Evolutionary conservation across 2,329 filamentous ascomycete genomes (phyloP).

Genomic region (Aotearoamyces nothofagi): DNA sequence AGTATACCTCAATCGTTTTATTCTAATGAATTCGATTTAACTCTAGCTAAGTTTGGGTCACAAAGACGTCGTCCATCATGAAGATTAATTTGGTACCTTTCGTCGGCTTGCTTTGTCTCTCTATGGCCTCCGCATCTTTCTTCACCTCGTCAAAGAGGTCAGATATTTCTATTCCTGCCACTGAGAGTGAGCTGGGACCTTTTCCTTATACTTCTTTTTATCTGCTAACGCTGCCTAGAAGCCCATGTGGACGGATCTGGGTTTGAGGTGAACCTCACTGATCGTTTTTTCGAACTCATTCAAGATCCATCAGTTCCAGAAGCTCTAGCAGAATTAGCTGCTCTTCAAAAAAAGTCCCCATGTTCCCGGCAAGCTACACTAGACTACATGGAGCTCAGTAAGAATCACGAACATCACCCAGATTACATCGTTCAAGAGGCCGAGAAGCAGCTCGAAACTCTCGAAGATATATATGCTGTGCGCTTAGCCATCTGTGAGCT

Average conservation of each 20-base stretch:
- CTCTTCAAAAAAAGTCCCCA: conserved; percentile 17
- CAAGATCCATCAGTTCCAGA: conserved; percentile 11
- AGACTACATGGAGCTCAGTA: conserved; percentile 19
- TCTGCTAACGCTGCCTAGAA: not conserved
- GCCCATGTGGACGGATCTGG: not conserved
- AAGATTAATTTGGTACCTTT: no score
- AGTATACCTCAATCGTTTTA: no score
- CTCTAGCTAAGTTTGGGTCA: no score
- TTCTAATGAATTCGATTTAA: no score
- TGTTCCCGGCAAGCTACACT: conserved; percentile 19
- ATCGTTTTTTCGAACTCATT: not conserved
- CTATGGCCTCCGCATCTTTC: not conserved
- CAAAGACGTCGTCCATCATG: no score
- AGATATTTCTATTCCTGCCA: not conserved
- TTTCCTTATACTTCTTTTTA: not conserved
- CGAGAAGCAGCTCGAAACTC: conserved; percentile 22
- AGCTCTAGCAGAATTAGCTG: conserved; percentile 17
- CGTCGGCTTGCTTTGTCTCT: no score
- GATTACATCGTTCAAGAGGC: conserved; percentile 11
- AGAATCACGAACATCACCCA: conserved; percentile 9
- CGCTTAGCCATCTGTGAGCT: conserved; percentile 50
- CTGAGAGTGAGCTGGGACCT: no score
- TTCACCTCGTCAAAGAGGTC: not conserved
- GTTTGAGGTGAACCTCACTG: not conserved
- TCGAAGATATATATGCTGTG: conserved; percentile 42